These are phyloP conservation scores for Dryas integrifolia DNA, from an alignment of 331 rosid genomes.

Conservation along the genomic window DNA sequence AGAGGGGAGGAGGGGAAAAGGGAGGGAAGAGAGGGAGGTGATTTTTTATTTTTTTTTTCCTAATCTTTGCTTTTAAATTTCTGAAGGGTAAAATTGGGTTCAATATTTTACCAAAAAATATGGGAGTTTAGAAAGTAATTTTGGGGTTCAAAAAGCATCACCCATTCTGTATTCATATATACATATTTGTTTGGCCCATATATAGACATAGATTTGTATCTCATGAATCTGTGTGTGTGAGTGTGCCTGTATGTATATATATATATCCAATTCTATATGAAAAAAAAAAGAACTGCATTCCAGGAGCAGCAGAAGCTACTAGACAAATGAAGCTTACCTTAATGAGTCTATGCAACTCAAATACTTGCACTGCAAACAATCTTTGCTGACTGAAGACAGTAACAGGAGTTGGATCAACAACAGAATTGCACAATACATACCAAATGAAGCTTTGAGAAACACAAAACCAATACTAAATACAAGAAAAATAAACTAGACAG, in stretches of 20 bases:
- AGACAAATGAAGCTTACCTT: constrained; percentile 48
- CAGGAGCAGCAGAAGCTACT: constrained; percentile 1
- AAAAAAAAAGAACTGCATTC: too few species aligned
- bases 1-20: too few species aligned
- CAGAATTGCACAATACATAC: constrained; percentile 34
- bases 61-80: too few species aligned
- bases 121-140: too few species aligned
- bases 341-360: constrained; percentile 92
- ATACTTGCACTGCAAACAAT: constrained; percentile 91
- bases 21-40: neutral
- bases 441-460: constrained; percentile 24
- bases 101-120: too few species aligned
- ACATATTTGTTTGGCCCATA: neutral
- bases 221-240: neutral
- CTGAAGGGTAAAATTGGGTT: too few species aligned
- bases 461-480: constrained; percentile 23
- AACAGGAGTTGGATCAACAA: constrained; percentile 56
- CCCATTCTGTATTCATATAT: too few species aligned
- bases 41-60: too few species aligned
- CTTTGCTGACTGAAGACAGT: constrained; percentile 90
- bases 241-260: too few species aligned
- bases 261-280: too few species aligned
- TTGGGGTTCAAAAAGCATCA: neutral
- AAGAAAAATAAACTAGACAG: constrained; percentile 25
- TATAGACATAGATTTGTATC: neutral